Conservation (phyloP, 805 yeast genomes). For the Saturnispora silvae region DNA sequence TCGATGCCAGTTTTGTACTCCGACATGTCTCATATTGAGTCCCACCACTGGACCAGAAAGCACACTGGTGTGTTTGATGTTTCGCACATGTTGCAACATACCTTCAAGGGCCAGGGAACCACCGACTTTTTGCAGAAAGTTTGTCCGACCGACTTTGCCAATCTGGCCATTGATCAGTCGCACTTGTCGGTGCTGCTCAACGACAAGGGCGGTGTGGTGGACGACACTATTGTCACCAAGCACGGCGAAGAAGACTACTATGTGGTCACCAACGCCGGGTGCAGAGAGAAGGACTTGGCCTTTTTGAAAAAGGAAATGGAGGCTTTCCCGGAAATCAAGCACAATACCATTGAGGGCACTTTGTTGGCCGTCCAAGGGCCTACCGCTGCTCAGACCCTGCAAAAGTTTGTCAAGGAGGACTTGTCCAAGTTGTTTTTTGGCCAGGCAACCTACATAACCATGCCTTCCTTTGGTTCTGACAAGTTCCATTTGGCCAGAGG, state of each 20-base stretch:
- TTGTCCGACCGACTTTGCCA: slow-evolving; percentile 79
- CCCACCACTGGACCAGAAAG: slow-evolving; percentile 87
- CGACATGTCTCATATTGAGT: slow-evolving; percentile 79
- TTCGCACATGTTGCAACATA: slow-evolving; percentile 94
- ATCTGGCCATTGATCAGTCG: slow-evolving; percentile 45
- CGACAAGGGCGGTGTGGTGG: slow-evolving; percentile 70
- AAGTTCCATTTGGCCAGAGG: slow-evolving; percentile 79
- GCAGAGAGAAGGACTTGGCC: slow-evolving; percentile 67
- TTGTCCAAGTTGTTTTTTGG: slow-evolving; percentile 67
- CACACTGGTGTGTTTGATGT: slow-evolving; percentile 92
- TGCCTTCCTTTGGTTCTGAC: slow-evolving; percentile 31
- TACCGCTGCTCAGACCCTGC: slow-evolving; percentile 54
- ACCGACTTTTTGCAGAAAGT: slow-evolving; percentile 59
- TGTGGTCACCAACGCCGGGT: slow-evolving; percentile 93
- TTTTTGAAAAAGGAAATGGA: slow-evolving; percentile 48
- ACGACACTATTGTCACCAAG: slow-evolving; percentile 87
- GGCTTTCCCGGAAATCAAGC: slow-evolving; percentile 24
- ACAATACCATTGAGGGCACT: slow-evolving; percentile 53
- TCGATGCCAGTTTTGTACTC: slow-evolving; percentile 88
- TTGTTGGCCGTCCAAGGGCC: slow-evolving; percentile 94
- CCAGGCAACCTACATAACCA: slow-evolving; percentile 39
- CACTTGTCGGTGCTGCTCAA: slow-evolving; percentile 71
- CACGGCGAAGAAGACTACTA: slow-evolving; percentile 65
- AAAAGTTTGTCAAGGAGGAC: slow-evolving; percentile 49
- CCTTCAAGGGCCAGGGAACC: slow-evolving; percentile 58